Conservation (phyloP, 306 rosid genomes). For the Clitoria ternatea region DNA sequence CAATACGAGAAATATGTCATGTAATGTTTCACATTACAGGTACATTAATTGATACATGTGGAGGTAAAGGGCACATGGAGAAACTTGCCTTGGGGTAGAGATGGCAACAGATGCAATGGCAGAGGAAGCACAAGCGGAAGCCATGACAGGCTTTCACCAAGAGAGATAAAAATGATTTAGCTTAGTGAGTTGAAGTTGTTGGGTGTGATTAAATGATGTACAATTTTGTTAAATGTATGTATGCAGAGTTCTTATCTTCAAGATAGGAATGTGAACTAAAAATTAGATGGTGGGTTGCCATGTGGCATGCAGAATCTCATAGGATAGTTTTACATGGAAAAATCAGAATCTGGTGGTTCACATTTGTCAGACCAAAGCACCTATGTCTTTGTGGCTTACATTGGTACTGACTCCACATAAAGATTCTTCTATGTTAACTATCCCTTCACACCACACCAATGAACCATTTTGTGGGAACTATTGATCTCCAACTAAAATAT, state of each 20-base stretch:
- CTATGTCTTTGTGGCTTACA: conserved; percentile 13
- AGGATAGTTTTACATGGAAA: conserved; percentile 30
- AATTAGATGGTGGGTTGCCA: conserved; percentile 18
- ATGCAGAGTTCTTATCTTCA: conserved; percentile 24
- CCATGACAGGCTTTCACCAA: conserved; percentile 18
- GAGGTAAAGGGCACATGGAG: neutral
- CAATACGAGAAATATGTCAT: neutral
- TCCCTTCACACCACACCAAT: neutral
- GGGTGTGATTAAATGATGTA: neutral
- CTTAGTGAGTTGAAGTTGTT: neutral
- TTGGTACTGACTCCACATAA: neutral
- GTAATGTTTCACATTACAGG: neutral
- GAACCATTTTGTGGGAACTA: neutral
- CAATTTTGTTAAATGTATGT: conserved; percentile 14
- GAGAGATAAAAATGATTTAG: neutral
- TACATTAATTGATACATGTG: neutral
- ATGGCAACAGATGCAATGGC: conserved; percentile 40
- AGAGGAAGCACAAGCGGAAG: conserved; percentile 38
- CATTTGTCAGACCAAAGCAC: neutral
- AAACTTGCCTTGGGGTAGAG: conserved; percentile 38
- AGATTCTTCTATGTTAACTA: conserved; percentile 4
- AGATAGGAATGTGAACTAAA: conserved; percentile 29
- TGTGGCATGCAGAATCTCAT: conserved; percentile 29
- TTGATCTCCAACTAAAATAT: neutral
- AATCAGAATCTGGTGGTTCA: conserved; percentile 32